Evolutionary conservation across 2,329 filamentous ascomycete species (phyloP).

Genomic region (Cercospora canescens): DNA sequence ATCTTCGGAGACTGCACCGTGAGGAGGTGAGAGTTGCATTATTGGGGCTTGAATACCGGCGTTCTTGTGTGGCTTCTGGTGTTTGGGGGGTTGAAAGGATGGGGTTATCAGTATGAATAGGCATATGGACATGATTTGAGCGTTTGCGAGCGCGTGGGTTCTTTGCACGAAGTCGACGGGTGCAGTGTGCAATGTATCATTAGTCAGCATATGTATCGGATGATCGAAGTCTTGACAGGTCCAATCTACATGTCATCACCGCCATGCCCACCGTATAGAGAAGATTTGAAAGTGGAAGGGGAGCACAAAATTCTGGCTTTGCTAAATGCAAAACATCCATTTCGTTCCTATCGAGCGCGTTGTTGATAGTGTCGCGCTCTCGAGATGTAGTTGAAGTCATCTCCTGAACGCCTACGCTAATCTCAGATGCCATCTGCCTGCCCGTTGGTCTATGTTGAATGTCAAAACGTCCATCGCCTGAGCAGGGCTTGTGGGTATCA

Average conservation of each 20-base stretch:
- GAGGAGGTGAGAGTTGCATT: background rate
- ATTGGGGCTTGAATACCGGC: background rate
- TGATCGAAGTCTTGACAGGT: background rate
- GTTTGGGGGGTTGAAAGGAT: background rate
- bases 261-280: background rate
- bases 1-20: no score
- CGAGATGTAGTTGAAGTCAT: slow-evolving; percentile 31
- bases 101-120: background rate
- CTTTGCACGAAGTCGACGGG: background rate
- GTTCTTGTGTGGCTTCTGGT: background rate
- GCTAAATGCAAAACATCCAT: slow-evolving; percentile 12
- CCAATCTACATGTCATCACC: background rate
- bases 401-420: slow-evolving; percentile 32
- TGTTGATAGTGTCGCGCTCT: slow-evolving; percentile 21
- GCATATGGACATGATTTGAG: background rate
- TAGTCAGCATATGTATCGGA: background rate
- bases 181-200: background rate
- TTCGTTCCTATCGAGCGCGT: slow-evolving; percentile 27
- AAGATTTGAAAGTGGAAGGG: background rate
- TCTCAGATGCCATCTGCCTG: slow-evolving; percentile 25
- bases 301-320: background rate
- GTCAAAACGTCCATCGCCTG: slow-evolving; percentile 25
- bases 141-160: background rate
- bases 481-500: slow-evolving; percentile 31
- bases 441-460: slow-evolving; percentile 31